These are phyloP conservation scores for Hyaloscypha bicolor DNA, from an alignment of 495 filamentous ascomycete genomes.

Conservation along the genomic window DNA sequence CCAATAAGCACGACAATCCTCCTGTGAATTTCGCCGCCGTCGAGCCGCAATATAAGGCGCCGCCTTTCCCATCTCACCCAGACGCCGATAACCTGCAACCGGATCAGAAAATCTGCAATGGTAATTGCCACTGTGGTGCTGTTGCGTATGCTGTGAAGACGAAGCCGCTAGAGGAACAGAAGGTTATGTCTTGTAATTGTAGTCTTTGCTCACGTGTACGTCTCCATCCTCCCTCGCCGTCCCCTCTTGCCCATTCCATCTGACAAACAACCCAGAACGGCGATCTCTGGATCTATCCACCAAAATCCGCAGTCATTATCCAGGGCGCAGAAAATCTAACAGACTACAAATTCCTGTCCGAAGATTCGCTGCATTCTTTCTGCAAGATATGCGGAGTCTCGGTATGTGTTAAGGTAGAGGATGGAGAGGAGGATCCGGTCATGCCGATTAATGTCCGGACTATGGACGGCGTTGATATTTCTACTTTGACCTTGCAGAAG, in stretches of 20 bases:
- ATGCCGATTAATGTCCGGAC: slow-evolving; percentile 27
- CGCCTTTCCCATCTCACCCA: slow-evolving; percentile 5
- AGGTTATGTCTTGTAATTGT: slow-evolving; percentile 27
- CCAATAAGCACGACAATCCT: neutral
- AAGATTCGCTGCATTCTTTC: slow-evolving; percentile 22
- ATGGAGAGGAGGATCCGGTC: slow-evolving; percentile 7
- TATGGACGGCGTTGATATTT: slow-evolving; percentile 14
- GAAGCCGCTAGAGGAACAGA: slow-evolving; percentile 16
- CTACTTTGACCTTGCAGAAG: neutral
- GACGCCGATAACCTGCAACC: neutral
- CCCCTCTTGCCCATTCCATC: neutral
- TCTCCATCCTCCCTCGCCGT: neutral
- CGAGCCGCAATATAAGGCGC: slow-evolving; percentile 7
- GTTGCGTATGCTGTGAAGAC: slow-evolving; percentile 19
- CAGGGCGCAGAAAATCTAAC: slow-evolving; percentile 14
- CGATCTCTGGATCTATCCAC: slow-evolving; percentile 28
- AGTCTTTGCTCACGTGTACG: slow-evolving; percentile 28
- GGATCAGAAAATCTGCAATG: slow-evolving; percentile 14
- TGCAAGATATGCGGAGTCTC: slow-evolving; percentile 24
- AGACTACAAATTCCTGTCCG: slow-evolving; percentile 18
- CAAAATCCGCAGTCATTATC: slow-evolving; percentile 4
- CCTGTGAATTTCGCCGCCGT: neutral
- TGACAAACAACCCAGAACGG: slow-evolving; percentile 20
- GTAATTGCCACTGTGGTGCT: slow-evolving; percentile 28
- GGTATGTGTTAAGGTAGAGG: slow-evolving; percentile 21